Evolutionary conservation across 106 monocot genomes (phyloP).

Genomic region (Gastrodia elata): DNA sequence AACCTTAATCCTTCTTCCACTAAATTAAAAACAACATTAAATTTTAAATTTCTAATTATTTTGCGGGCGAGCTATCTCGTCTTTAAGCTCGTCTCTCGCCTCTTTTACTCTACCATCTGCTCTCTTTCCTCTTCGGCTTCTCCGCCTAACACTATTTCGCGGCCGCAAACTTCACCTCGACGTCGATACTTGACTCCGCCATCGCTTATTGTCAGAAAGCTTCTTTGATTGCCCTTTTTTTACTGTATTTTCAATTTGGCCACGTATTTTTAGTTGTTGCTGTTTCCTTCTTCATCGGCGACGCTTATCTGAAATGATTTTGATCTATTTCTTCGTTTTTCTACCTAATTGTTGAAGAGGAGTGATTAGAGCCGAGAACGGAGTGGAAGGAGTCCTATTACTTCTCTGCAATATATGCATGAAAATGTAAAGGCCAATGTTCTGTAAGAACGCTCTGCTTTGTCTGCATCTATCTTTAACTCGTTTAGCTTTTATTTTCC

Average conservation of each 20-base stretch:
- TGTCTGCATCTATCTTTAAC: conserved; percentile 33
- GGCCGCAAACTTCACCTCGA: neutral
- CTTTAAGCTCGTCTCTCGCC: neutral
- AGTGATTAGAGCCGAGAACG: neutral
- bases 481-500: conserved; percentile 31
- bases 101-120: neutral
- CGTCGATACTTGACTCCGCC: neutral
- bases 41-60: neutral
- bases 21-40: neutral
- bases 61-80: neutral
- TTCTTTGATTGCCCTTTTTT: neutral
- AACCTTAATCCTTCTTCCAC: neutral
- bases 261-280: neutral
- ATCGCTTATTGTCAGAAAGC: neutral
- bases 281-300: neutral
- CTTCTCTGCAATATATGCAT: conserved; percentile 1
- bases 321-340: neutral
- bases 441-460: conserved; percentile 34
- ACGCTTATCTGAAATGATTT: neutral
- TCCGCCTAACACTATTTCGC: neutral
- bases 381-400: neutral
- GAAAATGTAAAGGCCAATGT: conserved; percentile 17
- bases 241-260: neutral
- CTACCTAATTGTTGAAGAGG: neutral
- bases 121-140: neutral